Percentiles rank a stretch among this genome's conserved stretches.
phyloP scores from a whole-genome alignment of 352 stramenopile genomes.

The Thraustochytrium sp. region DNA sequence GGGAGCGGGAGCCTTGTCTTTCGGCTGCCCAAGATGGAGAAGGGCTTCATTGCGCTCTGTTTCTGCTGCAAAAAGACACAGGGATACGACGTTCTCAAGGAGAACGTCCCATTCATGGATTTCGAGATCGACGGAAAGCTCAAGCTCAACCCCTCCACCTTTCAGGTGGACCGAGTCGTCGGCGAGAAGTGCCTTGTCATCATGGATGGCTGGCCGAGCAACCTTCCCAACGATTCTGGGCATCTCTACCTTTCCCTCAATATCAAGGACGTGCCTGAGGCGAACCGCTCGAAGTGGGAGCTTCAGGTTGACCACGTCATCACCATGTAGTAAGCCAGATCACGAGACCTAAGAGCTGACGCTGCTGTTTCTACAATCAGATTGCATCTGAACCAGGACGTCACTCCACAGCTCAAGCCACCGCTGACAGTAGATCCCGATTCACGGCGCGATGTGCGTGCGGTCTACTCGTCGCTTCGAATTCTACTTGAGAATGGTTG shows the following conservation, averaged over 20 bases:
- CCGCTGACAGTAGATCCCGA: too few species aligned
- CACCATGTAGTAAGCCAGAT: too few species aligned
- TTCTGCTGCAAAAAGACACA: background rate
- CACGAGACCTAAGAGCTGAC: too few species aligned
- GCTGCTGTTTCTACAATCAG: too few species aligned
- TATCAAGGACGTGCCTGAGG: background rate
- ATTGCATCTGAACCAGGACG: too few species aligned
- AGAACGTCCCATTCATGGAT: background rate
- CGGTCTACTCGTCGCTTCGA: too few species aligned
- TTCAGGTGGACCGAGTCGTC: background rate
- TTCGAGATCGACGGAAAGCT: conserved; percentile 24
- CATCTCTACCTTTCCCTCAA: conserved; percentile 31
- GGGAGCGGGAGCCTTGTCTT: background rate
- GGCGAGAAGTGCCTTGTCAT: conserved; percentile 16
- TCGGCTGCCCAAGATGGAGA: conserved; percentile 21
- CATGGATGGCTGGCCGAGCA: background rate
- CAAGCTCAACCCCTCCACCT: conserved; percentile 34
- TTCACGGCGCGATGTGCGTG: too few species aligned
- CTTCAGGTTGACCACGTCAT: background rate
- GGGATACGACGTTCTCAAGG: background rate
- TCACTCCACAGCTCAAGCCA: too few species aligned
- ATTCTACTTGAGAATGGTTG: too few species aligned
- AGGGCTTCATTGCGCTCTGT: conserved; percentile 29
- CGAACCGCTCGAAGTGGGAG: background rate
- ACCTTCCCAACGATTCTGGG: background rate